A percentile compares a stretch with the other conserved stretches of the same genome.
phyloP scores from a whole-genome alignment of 768 basidiomycete genomes.

The Hysterangium stoloniferum region DNA sequence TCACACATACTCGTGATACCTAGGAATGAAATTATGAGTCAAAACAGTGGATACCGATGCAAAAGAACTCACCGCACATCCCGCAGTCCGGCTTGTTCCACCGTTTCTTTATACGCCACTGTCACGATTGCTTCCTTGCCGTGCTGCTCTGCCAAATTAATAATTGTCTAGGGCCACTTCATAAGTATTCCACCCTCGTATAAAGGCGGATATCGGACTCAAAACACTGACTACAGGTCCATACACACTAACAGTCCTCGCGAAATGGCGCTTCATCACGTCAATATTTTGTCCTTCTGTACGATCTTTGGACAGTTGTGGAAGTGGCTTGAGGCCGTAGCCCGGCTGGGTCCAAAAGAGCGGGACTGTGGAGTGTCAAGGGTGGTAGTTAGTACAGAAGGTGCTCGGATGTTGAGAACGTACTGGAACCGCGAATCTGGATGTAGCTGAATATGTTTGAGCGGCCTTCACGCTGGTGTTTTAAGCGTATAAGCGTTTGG shows the following conservation, averaged over 20 bases:
- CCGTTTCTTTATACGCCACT: slow-evolving; percentile 64
- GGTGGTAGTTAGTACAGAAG: neutral
- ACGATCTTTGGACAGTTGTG: slow-evolving; percentile 63
- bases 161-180: slow-evolving; percentile 45
- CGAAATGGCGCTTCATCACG: slow-evolving; percentile 67
- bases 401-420: slow-evolving; percentile 21
- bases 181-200: neutral
- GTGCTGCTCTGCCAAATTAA: slow-evolving; percentile 86
- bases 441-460: slow-evolving; percentile 82
- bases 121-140: slow-evolving; percentile 85
- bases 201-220: no score
- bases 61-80: slow-evolving; percentile 49
- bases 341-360: slow-evolving; percentile 90
- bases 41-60: neutral
- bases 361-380: slow-evolving; percentile 51
- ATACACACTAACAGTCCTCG: slow-evolving; percentile 55
- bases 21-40: slow-evolving; percentile 20
- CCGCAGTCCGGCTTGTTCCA: slow-evolving; percentile 45
- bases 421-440: slow-evolving; percentile 88
- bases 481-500: slow-evolving; percentile 1
- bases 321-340: slow-evolving; percentile 82
- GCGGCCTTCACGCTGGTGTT: slow-evolving; percentile 67
- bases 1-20: slow-evolving; percentile 50
- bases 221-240: slow-evolving; percentile 69
- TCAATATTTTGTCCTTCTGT: slow-evolving; percentile 67